These are phyloP conservation scores for Backusella mclennaniae DNA, from an alignment of 192 early-diverging fungal genomes.

Conservation along the genomic window DNA sequence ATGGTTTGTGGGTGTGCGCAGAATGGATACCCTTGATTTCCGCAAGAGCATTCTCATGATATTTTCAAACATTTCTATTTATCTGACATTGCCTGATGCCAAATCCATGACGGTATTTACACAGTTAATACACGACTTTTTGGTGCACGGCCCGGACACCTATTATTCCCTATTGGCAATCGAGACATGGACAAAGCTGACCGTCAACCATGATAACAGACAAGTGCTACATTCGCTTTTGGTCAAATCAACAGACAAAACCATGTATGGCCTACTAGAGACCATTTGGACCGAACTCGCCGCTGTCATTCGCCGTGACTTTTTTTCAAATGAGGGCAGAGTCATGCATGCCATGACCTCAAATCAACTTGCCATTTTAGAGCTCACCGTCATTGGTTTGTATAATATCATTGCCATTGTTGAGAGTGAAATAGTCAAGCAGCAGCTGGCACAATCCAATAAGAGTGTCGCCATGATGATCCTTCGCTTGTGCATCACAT, in stretches of 20 bases:
- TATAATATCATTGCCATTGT: conserved; percentile 47
- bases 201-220: conserved; percentile 56
- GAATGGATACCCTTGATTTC: conserved; percentile 54
- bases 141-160: conserved; percentile 48
- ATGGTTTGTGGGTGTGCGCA: conserved; percentile 36
- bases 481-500: conserved; percentile 31
- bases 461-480: conserved; percentile 30
- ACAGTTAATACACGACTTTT: conserved; percentile 51
- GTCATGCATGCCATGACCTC: conserved; percentile 36
- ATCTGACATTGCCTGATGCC: conserved; percentile 41
- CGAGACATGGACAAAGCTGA: conserved; percentile 60
- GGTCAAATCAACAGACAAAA: conserved; percentile 16
- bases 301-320: conserved; percentile 30
- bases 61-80: conserved; percentile 58
- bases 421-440: conserved; percentile 16
- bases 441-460: conserved; percentile 21
- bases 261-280: conserved; percentile 30
- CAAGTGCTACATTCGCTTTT: conserved; percentile 39
- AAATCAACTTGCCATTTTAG: conserved; percentile 48
- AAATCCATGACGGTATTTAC: conserved; percentile 41
- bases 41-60: conserved; percentile 66
- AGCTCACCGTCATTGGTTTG: conserved; percentile 50
- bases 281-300: conserved; percentile 36
- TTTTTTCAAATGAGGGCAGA: conserved; percentile 36
- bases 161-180: conserved; percentile 62